Conservation (phyloP, 768 basidiomycete species). For the Leccinum sublutescens region DNA sequence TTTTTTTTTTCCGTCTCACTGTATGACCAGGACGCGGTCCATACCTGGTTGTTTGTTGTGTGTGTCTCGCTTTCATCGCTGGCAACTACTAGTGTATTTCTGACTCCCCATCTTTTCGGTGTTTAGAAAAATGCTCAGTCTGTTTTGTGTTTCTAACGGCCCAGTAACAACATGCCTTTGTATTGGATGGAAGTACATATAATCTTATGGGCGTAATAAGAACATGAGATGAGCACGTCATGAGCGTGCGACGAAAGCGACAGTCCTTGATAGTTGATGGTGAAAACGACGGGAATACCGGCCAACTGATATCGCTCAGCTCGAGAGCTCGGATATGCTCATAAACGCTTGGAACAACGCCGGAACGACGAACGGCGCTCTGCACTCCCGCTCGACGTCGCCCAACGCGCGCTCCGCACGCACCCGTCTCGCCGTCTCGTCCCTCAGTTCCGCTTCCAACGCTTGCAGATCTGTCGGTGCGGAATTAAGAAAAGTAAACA, state of each 20-base stretch:
- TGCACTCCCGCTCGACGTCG: slow-evolving; percentile 51
- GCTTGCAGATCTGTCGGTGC: slow-evolving; percentile 14
- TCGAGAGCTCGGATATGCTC: slow-evolving; percentile 42
- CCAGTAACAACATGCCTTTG: slow-evolving; percentile 9
- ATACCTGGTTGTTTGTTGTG: neutral
- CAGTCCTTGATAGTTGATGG: too few relatives aligned
- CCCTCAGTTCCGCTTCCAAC: slow-evolving; percentile 36
- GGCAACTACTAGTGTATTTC: slow-evolving; percentile 3
- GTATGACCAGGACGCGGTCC: neutral
- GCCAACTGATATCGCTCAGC: neutral
- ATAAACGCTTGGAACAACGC: slow-evolving; percentile 55
- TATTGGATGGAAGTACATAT: slow-evolving; percentile 15
- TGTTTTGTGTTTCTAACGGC: neutral
- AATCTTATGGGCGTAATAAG: slow-evolving; percentile 12
- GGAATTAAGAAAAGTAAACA: neutral
- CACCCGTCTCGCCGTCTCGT: slow-evolving; percentile 37
- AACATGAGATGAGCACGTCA: too few relatives aligned
- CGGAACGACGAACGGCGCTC: slow-evolving; percentile 55
- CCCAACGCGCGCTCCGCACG: slow-evolving; percentile 44
- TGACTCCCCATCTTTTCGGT: neutral
- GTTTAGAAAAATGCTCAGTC: slow-evolving; percentile 1
- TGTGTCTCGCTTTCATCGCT: neutral
- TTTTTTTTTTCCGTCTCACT: neutral
- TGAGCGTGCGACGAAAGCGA: too few relatives aligned
- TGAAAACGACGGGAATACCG: too few relatives aligned